These are phyloP conservation scores for Avena sativa DNA, from an alignment of 176 grass and related monocot genomes.

Conservation along the genomic window DNA sequence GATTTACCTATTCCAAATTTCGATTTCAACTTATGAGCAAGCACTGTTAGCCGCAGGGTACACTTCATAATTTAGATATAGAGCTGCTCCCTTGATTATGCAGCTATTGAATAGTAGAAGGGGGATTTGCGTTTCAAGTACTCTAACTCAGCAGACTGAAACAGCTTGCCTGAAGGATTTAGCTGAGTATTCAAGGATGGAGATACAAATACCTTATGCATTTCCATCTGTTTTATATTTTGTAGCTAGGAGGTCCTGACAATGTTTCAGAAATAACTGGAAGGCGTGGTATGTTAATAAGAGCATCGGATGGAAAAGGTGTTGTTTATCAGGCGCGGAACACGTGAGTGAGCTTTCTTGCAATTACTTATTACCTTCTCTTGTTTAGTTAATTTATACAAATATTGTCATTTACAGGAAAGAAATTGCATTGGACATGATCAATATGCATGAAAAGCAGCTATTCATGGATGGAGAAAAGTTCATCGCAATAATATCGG, in stretches of 20 bases:
- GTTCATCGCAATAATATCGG: conserved; percentile 88
- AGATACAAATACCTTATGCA: conserved; percentile 15
- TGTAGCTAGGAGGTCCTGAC: conserved; percentile 89
- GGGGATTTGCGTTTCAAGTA: not conserved
- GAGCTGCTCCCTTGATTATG: not conserved
- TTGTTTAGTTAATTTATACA: conserved; percentile 29
- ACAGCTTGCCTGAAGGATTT: conserved; percentile 9
- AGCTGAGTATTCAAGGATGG: conserved; percentile 37
- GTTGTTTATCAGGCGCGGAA: conserved; percentile 87
- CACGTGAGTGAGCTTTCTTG: conserved; percentile 56
- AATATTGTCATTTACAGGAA: conserved; percentile 52
- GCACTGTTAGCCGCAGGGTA: not conserved
- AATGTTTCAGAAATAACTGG: conserved; percentile 98
- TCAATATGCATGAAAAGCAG: conserved; percentile 96
- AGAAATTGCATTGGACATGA: conserved; percentile 94
- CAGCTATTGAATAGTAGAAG: not conserved
- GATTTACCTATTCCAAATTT: not conserved
- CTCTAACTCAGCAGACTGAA: not conserved
- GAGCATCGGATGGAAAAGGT: conserved; percentile 81
- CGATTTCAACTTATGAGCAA: conserved; percentile 6
- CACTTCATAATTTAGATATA: conserved; percentile 4
- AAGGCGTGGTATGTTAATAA: conserved; percentile 80
- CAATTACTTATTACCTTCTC: conserved; percentile 28
- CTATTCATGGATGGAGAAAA: conserved; percentile 92
- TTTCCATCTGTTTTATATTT: conserved; percentile 31